Base-by-base conservation (phyloP, 2,329 filamentous ascomycete genomes). In the Epichloe sylvatica region DNA sequence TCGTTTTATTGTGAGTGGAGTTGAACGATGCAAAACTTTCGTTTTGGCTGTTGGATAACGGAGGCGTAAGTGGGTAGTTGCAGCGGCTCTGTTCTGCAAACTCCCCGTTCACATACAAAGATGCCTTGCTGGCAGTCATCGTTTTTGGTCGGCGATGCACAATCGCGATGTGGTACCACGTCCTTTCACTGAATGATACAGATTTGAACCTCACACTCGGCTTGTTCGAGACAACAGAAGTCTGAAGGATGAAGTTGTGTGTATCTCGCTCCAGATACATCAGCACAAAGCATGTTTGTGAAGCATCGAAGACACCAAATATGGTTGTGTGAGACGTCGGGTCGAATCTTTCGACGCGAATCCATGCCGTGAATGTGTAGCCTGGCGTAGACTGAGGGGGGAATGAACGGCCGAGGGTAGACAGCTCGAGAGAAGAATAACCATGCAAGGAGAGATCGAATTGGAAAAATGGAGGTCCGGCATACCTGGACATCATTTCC, bases 201-300 rank as follows among this genome's bases (percentile, higher is more conserved):
- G 84, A 84, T 64, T 92, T 94, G 73, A 98, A 98, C 50, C 92
- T 81, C 44, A 98, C 86, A 65, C 91, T 97, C 3, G 92, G 91
- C 51, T 85, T 80, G 47, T 81, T 75, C 8, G 89, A 89, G 47
- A 81, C 86, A 53, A 97, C 85, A 17, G 92, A 96, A 7, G 94
- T 97, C 67, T 98, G 92, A 5, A 98, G 72, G 56, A 98, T 98
- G 56, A 98, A 85, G 66, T 95, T 92, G 53, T 79, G 86, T 2
- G 88, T 94, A 63, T 96, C 90, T 61, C 84, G 89, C 64, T 98
- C 94, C 38, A 98, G 74, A 61, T 98, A 98, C 52, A 89, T 83
- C 57, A 98, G 79, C 36, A 98, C 70, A 60, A 98, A 98, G 65
- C 92, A 98, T 5, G 86, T 88, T 64, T 97, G 91, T 5, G 81